phyloP scores from a whole-genome alignment of 371 early-diverging fungal genomes.

The Choanephora cucurbitarum region DNA sequence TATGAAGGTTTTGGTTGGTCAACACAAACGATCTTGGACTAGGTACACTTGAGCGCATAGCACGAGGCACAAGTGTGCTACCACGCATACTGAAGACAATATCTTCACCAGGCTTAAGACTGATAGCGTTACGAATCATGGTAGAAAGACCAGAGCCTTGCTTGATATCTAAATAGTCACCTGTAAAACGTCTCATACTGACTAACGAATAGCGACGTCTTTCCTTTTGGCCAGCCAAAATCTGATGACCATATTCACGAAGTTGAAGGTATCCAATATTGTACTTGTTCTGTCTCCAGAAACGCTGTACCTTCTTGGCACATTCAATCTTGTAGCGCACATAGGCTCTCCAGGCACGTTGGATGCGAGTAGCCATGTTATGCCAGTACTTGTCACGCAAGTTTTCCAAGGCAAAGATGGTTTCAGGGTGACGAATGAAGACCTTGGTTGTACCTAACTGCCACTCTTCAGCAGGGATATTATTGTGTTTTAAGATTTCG shows the following conservation, averaged over 20 bases:
- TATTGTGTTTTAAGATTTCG: conserved; percentile 83
- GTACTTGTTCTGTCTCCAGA: conserved; percentile 89
- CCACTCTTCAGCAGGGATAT: conserved; percentile 90
- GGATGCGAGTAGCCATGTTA: conserved; percentile 93
- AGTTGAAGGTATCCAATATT: conserved; percentile 88
- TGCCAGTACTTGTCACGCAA: conserved; percentile 96
- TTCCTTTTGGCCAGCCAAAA: conserved; percentile 90
- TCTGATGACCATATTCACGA: conserved; percentile 91
- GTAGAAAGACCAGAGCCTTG: conserved; percentile 64
- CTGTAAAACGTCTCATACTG: conserved; percentile 83
- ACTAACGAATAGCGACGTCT: conserved; percentile 87
- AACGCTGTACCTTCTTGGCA: conserved; percentile 78
- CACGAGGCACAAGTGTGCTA: conserved; percentile 71
- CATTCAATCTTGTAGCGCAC: conserved; percentile 72
- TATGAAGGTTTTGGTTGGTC: conserved; percentile 59
- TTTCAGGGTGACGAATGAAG: conserved; percentile 96
- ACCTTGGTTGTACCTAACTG: conserved; percentile 93
- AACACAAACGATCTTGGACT: conserved; percentile 75
- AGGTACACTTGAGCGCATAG: conserved; percentile 79
- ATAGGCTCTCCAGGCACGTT: conserved; percentile 87
- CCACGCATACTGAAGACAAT: conserved; percentile 72
- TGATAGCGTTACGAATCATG: conserved; percentile 65
- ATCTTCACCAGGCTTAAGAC: conserved; percentile 55
- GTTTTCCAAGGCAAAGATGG: conserved; percentile 91
- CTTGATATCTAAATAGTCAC: conserved; percentile 89